Conservation (phyloP, 352 stramenopile genomes). For the Phytophthora melonis region DNA sequence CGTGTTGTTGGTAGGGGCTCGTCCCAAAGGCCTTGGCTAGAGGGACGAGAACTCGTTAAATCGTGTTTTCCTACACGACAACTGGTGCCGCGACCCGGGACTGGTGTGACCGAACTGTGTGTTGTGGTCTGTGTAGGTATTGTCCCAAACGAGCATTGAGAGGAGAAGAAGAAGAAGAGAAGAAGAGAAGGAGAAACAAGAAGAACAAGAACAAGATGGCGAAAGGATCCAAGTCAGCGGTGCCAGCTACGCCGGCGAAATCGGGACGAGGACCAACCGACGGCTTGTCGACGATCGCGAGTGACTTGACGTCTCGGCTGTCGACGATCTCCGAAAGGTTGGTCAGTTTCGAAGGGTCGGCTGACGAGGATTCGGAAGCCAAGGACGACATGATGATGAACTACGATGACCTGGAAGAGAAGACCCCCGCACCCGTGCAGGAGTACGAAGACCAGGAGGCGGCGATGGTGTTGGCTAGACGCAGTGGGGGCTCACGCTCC, state of each 20-base stretch:
- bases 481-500: background rate
- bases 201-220: too few species aligned
- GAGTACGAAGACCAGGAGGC: background rate
- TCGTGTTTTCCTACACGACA: too few species aligned
- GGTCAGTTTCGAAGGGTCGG: background rate
- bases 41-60: too few species aligned
- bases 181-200: too few species aligned
- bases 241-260: background rate
- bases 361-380: background rate
- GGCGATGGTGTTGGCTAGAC: background rate
- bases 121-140: too few species aligned
- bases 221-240: background rate
- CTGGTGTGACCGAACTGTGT: too few species aligned
- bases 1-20: background rate
- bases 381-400: background rate
- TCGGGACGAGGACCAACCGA: background rate
- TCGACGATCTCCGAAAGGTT: background rate
- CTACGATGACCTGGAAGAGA: conserved; percentile 2
- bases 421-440: background rate
- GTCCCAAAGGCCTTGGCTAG: background rate
- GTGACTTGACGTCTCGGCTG: too few species aligned
- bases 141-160: too few species aligned
- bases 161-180: too few species aligned
- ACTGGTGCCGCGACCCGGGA: too few species aligned
- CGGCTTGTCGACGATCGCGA: background rate